Evolutionary conservation across 352 stramenopile genomes (phyloP).

Genomic region (Globisporangium lucens): DNA sequence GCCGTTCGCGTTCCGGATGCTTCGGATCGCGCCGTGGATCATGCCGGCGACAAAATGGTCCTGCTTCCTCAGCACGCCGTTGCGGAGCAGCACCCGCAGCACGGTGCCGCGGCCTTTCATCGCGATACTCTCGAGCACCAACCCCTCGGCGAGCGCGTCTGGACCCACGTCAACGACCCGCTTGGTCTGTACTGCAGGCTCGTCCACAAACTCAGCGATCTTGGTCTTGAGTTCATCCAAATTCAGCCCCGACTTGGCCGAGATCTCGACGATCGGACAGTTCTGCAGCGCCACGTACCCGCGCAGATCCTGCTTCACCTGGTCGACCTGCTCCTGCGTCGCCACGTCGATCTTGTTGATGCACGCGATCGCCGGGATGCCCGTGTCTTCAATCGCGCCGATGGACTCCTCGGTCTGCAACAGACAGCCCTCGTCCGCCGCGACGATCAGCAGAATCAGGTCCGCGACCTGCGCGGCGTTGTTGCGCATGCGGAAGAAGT

Average conservation of each 20-base stretch:
- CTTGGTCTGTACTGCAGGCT: conserved; percentile 26
- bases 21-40: conserved; percentile 78
- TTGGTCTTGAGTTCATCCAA: conserved; percentile 47
- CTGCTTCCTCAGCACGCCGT: conserved; percentile 54
- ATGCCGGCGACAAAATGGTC: conserved; percentile 85
- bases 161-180: conserved; percentile 38
- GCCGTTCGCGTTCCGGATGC: conserved; percentile 52
- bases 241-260: conserved; percentile 55
- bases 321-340: conserved; percentile 32
- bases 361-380: conserved; percentile 70
- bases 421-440: conserved; percentile 97
- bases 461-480: conserved; percentile 97
- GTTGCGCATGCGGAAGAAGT: conserved; percentile 98
- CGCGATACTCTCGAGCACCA: conserved; percentile 74
- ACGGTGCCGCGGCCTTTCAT: conserved; percentile 66
- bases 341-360: conserved; percentile 89
- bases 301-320: conserved; percentile 52
- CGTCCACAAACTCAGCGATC: conserved; percentile 37
- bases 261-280: conserved; percentile 74
- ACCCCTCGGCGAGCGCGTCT: conserved; percentile 40
- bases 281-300: conserved; percentile 82
- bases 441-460: conserved; percentile 96
- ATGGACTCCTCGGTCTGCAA: conserved; percentile 98
- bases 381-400: conserved; percentile 75
- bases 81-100: conserved; percentile 68